A percentile compares a stretch with the other conserved stretches of the same genome.
Conservation (phyloP, 495 filamentous ascomycete species). For the Talaromyces trachyspermus region DNA sequence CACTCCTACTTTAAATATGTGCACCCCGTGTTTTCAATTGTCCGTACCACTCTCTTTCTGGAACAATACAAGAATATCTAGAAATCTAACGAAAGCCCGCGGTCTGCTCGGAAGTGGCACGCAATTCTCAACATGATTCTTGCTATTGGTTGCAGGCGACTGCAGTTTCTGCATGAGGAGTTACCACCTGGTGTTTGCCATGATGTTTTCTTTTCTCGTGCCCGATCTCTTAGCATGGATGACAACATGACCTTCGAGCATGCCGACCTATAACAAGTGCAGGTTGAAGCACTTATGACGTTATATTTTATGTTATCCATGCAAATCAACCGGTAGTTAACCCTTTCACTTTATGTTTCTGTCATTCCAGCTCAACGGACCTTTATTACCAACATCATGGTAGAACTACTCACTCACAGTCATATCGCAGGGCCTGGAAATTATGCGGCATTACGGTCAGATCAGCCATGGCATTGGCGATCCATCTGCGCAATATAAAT, state of each 20-base stretch:
- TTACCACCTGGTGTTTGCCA: conserved; percentile 13
- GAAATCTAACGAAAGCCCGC: conserved; percentile 6
- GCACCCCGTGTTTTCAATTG: conserved; percentile 48
- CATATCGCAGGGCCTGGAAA: conserved; percentile 56
- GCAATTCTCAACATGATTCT: conserved; percentile 59
- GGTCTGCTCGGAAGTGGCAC: conserved; percentile 40
- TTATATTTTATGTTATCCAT: conserved; percentile 53
- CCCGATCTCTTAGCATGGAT: conserved; percentile 6
- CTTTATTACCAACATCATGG: too few relatives aligned
- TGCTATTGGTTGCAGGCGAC: conserved; percentile 49
- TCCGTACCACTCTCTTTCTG: conserved; percentile 36
- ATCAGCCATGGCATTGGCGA: conserved; percentile 49
- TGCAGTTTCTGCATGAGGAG: conserved; percentile 28
- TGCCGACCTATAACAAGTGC: conserved; percentile 9
- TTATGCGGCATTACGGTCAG: conserved; percentile 52
- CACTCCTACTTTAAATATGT: conserved; percentile 48
- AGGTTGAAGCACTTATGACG: conserved; percentile 35
- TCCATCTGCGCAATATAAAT: conserved; percentile 52
- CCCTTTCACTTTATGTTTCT: too few relatives aligned
- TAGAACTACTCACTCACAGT: too few relatives aligned
- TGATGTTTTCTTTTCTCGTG: conserved; percentile 7
- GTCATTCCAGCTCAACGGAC: too few relatives aligned
- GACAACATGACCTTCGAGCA: conserved; percentile 4
- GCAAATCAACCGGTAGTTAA: conserved; percentile 56
- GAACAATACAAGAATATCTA: conserved; percentile 36